These are phyloP conservation scores for Naganishia cerealis DNA, from an alignment of 1,284 basidiomycete genomes.

Conservation along the genomic window DNA sequence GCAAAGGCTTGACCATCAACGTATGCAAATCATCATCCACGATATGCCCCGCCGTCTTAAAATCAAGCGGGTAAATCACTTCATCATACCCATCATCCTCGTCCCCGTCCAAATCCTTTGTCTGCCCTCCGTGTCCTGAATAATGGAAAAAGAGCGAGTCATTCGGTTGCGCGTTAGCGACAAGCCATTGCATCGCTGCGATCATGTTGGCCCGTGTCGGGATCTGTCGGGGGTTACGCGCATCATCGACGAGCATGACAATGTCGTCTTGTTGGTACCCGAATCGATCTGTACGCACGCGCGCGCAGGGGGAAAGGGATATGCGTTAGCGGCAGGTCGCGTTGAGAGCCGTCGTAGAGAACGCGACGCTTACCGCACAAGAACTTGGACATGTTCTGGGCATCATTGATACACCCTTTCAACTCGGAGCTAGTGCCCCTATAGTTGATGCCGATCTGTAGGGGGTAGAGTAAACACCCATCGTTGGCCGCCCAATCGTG, in stretches of 20 bases:
- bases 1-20: slow-evolving; percentile 67
- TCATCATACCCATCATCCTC: slow-evolving; percentile 47
- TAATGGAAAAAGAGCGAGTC: slow-evolving; percentile 88
- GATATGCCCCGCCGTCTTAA: slow-evolving; percentile 69
- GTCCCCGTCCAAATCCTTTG: slow-evolving; percentile 43
- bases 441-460: slow-evolving; percentile 54
- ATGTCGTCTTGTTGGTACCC: slow-evolving; percentile 78
- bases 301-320: too few species aligned
- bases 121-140: slow-evolving; percentile 65
- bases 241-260: slow-evolving; percentile 81
- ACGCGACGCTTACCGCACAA: slow-evolving; percentile 59
- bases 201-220: slow-evolving; percentile 83
- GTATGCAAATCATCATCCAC: slow-evolving; percentile 62
- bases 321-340: not conserved
- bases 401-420: slow-evolving; percentile 84
- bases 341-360: not conserved
- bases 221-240: slow-evolving; percentile 62
- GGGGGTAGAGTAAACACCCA: not conserved
- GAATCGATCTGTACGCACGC: slow-evolving; percentile 59
- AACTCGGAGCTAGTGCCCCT: slow-evolving; percentile 42
- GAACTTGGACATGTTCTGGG: slow-evolving; percentile 71
- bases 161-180: slow-evolving; percentile 71
- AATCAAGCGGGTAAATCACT: slow-evolving; percentile 84
- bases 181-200: slow-evolving; percentile 85
- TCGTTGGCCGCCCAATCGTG: not conserved